Evolutionary conservation across 129 eudicot genomes (phyloP), one percentile per base, ranked within the genome.

Genomic region (Tagetes erecta): DNA sequence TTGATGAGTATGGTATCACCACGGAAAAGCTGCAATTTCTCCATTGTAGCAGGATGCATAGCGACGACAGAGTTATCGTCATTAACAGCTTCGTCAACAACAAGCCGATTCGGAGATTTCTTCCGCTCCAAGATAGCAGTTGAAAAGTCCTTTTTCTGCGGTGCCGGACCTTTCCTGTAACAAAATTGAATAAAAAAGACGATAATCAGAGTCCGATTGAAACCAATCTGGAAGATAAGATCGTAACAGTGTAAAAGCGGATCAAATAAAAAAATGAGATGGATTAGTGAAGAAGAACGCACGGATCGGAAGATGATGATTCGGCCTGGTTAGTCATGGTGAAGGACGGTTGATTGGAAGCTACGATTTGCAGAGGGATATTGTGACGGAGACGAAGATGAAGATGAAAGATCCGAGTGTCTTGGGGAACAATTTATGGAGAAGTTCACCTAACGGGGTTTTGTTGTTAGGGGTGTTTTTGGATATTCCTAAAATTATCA

Each of bases 61-160:
- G 85, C 79, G 42, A 85, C 95, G 44, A 86, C 88, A 12, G 91
- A 85, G 78, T 88, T 88, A 62, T 88, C 95, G 41, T 88, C 95
- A 70, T 88, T 88, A 36, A 83, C 82, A 8, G 95, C 95, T 81
- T 88, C 95, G 51, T 85, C 95, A 71, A 88, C 88, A 4, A 88
- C 77, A 41, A 88, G 85, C 46, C 95, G 86, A 74, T 88, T 88
- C 2, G 91, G 85, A 4, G 85, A 71, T 82, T 85, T 88, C 84
- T 88, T 88, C 63, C 95, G 81, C 83, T 88, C 95, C 80, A 88
- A 71, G 44, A 88, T 88, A 74, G 95, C 95, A 3, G 95, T 88
- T 31, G 88, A 83, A 68, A 83, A 88, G 70, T 88, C 95, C 80
- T 83, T 88, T 50, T 88, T 88, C 70, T 73, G 47, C 38, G 58